Percentiles rank a stretch among this genome's conserved stretches.
Evolutionary conservation across 768 basidiomycete species (phyloP).

Genomic region (Boletus patriciae): DNA sequence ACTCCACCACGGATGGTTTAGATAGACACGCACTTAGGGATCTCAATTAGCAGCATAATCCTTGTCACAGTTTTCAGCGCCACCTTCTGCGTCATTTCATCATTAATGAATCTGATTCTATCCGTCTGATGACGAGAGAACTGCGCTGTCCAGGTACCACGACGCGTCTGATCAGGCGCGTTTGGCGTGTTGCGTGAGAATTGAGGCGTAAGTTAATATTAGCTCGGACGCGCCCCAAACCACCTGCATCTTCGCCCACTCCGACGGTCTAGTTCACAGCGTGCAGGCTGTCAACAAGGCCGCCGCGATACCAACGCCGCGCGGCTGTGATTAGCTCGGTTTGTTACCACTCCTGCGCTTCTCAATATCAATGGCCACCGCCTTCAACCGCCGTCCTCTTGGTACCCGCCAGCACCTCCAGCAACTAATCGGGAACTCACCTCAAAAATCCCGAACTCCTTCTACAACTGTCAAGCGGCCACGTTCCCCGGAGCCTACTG

Average conservation of each 20-base stretch:
- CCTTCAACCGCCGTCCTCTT: slow-evolving; percentile 49
- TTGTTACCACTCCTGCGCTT: not conserved
- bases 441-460: slow-evolving; percentile 36
- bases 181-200: slow-evolving; percentile 29
- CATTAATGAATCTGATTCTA: not conserved
- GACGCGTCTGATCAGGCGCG: slow-evolving; percentile 24
- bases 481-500: slow-evolving; percentile 49
- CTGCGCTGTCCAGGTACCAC: not conserved
- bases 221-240: slow-evolving; percentile 1
- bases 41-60: slow-evolving; percentile 22
- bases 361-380: slow-evolving; percentile 41
- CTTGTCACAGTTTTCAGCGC: not conserved
- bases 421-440: slow-evolving; percentile 34
- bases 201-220: slow-evolving; percentile 8
- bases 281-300: not conserved
- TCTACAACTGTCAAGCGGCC: slow-evolving; percentile 45
- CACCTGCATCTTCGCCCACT: slow-evolving; percentile 6
- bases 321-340: slow-evolving; percentile 3
- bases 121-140: not conserved
- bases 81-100: slow-evolving; percentile 5
- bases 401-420: slow-evolving; percentile 43
- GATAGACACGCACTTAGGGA: slow-evolving; percentile 27
- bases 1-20: slow-evolving; percentile 8
- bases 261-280: not conserved
- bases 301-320: not conserved